Conservation (phyloP, 768 basidiomycete species). For the Gautieria morchelliformis region DNA sequence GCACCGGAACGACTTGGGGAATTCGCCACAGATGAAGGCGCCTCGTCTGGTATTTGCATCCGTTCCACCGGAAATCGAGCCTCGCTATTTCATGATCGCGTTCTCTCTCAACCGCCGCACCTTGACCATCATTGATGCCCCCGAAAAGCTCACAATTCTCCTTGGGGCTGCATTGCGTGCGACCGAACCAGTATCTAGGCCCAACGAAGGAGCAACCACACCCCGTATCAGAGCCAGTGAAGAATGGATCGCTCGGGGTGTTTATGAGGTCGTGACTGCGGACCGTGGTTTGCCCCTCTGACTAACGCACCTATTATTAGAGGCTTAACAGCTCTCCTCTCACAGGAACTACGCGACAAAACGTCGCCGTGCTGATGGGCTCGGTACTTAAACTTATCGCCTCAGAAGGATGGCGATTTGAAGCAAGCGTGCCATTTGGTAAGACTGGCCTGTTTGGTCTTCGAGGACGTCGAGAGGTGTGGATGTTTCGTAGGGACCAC, state of each 20-base stretch:
- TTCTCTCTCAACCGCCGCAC: slow-evolving; percentile 54
- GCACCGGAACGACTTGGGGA: neutral
- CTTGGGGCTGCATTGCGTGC: slow-evolving; percentile 15
- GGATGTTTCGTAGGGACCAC: slow-evolving; percentile 46
- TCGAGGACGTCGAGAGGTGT: slow-evolving; percentile 43
- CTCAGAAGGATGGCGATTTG: slow-evolving; percentile 48
- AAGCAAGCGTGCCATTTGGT: slow-evolving; percentile 57
- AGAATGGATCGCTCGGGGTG: neutral
- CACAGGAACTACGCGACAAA: neutral
- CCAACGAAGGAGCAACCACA: neutral
- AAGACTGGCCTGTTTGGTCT: slow-evolving; percentile 28
- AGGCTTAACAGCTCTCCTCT: too few species aligned
- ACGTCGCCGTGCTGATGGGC: neutral
- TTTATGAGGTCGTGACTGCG: slow-evolving; percentile 5
- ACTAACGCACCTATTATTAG: neutral
- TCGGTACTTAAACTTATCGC: slow-evolving; percentile 35
- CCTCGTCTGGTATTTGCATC: slow-evolving; percentile 64
- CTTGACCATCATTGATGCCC: slow-evolving; percentile 36
- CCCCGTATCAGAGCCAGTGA: neutral
- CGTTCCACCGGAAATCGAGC: slow-evolving; percentile 34
- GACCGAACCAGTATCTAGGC: neutral
- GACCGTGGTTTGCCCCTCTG: neutral
- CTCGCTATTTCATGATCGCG: slow-evolving; percentile 56
- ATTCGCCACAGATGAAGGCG: slow-evolving; percentile 22
- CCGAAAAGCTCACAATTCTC: slow-evolving; percentile 27